These are phyloP conservation scores for Prunus mume DNA, from an alignment of 306 rosid species.

Conservation along the genomic window DNA sequence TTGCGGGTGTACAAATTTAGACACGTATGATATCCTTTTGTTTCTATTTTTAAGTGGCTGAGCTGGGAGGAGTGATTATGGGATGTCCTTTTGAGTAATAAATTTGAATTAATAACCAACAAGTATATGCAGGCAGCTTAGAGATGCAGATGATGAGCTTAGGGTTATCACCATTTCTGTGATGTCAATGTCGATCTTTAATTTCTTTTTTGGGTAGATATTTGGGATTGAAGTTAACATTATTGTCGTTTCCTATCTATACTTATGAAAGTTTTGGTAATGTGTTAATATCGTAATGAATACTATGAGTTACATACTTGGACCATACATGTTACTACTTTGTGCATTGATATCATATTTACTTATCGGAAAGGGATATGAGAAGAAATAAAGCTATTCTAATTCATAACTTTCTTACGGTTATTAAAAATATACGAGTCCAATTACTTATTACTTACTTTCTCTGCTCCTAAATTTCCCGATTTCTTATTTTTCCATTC, in stretches of 20 bases:
- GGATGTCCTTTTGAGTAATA: neutral
- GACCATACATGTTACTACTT: neutral
- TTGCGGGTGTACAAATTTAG: too few relatives aligned
- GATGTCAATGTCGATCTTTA: neutral
- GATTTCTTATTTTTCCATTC: too few relatives aligned
- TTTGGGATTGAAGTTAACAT: neutral
- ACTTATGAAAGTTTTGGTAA: neutral
- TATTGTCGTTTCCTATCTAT: neutral
- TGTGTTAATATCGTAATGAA: neutral
- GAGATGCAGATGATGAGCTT: neutral
- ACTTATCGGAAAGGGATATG: too few relatives aligned
- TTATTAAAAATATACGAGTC: neutral
- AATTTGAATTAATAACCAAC: neutral
- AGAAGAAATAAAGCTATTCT: too few relatives aligned
- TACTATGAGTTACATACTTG: neutral
- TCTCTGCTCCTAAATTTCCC: too few relatives aligned
- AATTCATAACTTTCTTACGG: too few relatives aligned
- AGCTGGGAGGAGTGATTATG: conserved; percentile 1
- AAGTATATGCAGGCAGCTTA: neutral
- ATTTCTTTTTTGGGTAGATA: neutral
- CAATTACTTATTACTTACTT: neutral
- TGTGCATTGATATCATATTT: too few relatives aligned
- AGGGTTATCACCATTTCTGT: conserved; percentile 12
- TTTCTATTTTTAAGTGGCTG: neutral
- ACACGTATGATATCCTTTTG: neutral